Evolutionary conservation across 768 basidiomycete genomes (phyloP).

Genomic region (Suillus subalutaceus): DNA sequence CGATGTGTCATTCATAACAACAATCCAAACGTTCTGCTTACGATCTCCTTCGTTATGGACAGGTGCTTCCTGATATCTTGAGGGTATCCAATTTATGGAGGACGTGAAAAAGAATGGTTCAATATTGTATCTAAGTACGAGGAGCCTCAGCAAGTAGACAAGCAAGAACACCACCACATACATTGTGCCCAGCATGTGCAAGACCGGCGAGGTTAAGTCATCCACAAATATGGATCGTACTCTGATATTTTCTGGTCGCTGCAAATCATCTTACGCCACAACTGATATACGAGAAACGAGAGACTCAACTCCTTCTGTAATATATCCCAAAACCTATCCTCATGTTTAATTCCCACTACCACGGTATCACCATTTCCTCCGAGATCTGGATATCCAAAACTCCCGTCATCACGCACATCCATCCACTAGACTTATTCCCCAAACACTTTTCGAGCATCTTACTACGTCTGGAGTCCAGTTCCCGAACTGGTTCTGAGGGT

Average conservation of each 20-base stretch:
- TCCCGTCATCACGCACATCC: constrained; percentile 20
- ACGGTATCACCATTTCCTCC: neutral
- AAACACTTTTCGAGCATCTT: constrained; percentile 30
- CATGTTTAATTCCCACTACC: constrained; percentile 17
- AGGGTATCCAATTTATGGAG: constrained; percentile 67
- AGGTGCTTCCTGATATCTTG: constrained; percentile 59
- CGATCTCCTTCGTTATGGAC: constrained; percentile 49
- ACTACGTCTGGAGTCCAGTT: constrained; percentile 37
- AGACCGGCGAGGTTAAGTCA: constrained; percentile 49
- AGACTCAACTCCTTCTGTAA: constrained; percentile 37
- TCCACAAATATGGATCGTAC: constrained; percentile 56
- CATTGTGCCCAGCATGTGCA: constrained; percentile 61
- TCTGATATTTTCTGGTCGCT: constrained; percentile 40
- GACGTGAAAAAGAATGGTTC: constrained; percentile 71
- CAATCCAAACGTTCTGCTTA: constrained; percentile 29
- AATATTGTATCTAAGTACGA: constrained; percentile 44
- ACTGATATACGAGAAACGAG: neutral
- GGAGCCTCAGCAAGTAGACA: neutral
- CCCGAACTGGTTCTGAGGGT: constrained; percentile 32
- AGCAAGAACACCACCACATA: constrained; percentile 25
- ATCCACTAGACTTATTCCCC: constrained; percentile 24
- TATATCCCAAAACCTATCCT: constrained; percentile 37
- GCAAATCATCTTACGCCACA: constrained; percentile 19
- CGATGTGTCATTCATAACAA: too few relatives aligned
- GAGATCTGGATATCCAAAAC: constrained; percentile 10